phyloP scores from a whole-genome alignment of 2,329 filamentous ascomycete genomes.

The Amauroascus verrucosus region DNA sequence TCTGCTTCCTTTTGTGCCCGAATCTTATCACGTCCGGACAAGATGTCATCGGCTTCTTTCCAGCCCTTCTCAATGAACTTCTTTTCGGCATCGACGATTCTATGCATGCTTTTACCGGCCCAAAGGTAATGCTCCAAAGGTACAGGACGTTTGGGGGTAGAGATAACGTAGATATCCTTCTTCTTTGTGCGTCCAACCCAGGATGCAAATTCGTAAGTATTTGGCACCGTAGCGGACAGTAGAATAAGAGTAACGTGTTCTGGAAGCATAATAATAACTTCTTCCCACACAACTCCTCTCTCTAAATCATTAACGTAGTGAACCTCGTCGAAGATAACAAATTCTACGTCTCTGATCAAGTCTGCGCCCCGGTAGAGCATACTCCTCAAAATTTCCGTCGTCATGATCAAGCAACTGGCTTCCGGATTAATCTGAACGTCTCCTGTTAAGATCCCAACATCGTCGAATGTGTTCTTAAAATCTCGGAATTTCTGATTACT shows the following conservation, averaged over 20 bases:
- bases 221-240: conserved; percentile 90
- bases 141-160: conserved; percentile 87
- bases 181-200: conserved; percentile 98
- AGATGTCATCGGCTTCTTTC: conserved; percentile 79
- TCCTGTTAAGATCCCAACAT: conserved; percentile 92
- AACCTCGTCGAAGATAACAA: conserved; percentile 97
- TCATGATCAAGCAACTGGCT: conserved; percentile 98
- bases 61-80: conserved; percentile 84
- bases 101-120: conserved; percentile 84
- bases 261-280: conserved; percentile 98
- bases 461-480: conserved; percentile 80
- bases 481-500: conserved; percentile 99
- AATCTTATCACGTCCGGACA: conserved; percentile 71
- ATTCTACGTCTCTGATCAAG: conserved; percentile 92
- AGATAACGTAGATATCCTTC: conserved; percentile 98
- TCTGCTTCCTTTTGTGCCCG: conserved; percentile 46
- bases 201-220: conserved; percentile 94
- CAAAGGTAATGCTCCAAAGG: conserved; percentile 93
- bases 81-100: conserved; percentile 90
- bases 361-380: conserved; percentile 97
- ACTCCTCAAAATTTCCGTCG: conserved; percentile 91
- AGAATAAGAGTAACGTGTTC: conserved; percentile 94
- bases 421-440: conserved; percentile 97
- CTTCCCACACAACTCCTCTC: conserved; percentile 96
- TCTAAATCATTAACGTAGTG: conserved; percentile 97